Conservation (phyloP, 805 yeast species). For the Pichia ethanolica region DNA sequence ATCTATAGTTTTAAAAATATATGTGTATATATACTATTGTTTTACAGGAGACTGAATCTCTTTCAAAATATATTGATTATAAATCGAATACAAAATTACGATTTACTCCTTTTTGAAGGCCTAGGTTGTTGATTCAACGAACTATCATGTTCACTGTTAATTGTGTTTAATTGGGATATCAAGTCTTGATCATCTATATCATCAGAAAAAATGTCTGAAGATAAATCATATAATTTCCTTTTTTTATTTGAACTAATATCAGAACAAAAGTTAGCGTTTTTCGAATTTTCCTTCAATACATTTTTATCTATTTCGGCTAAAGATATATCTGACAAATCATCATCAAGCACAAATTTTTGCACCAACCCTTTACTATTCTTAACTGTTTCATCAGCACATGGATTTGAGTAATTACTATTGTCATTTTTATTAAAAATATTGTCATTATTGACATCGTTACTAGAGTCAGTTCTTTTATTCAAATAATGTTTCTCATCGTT, state of each 20-base stretch:
- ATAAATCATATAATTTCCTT: conserved; percentile 1
- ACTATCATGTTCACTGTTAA: not conserved
- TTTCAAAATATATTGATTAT: too few species aligned
- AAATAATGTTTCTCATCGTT: too few species aligned
- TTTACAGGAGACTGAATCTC: too few species aligned
- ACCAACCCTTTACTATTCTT: not conserved
- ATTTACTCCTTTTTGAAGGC: not conserved
- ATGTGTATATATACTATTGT: too few species aligned
- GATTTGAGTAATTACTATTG: not conserved
- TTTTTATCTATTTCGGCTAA: conserved; percentile 6
- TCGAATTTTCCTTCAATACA: not conserved
- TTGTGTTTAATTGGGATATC: not conserved
- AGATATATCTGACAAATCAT: conserved; percentile 6
- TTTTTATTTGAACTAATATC: not conserved
- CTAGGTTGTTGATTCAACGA: not conserved
- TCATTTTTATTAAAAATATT: not conserved
- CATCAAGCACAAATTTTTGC: not conserved
- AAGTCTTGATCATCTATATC: conserved; percentile 9
- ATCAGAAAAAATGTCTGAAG: conserved; percentile 12
- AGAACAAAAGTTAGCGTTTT: too few species aligned
- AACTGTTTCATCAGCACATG: too few species aligned
- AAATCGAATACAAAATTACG: not conserved
- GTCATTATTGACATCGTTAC: too few species aligned
- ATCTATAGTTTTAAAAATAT: too few species aligned
- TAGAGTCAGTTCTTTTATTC: too few species aligned